Evolutionary conservation across 257 asterid species (phyloP), one percentile per base, ranked within the genome.

Genomic region (Lycium barbarum): DNA sequence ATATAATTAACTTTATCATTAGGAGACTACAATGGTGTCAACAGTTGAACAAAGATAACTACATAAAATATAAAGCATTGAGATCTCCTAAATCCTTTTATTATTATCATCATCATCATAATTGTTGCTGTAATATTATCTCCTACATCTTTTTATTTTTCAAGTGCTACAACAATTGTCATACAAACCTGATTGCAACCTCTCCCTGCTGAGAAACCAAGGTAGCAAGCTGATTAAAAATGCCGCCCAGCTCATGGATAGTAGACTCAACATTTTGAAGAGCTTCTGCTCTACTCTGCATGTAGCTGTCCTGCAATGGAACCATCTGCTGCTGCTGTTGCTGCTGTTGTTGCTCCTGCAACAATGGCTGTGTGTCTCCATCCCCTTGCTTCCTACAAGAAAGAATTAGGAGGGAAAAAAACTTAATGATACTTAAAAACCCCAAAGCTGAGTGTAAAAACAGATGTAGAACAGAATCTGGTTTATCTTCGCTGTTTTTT

Each of bases 131-230:
- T 62, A 22, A 51, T 5, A 76, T 26, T 51, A 9, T 76, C 47
- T 76, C 82, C 26, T 26, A 26, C 49, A 76, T 76, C 26, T 1
- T 35, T 74, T 76, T 26, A 76, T 26, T 76, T 76, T 76, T 17
- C 6, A 11, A 76, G 82, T 26, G 49, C 65, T 14, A 76, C 40
- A 53, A 76, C 45, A 76, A 76, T 36, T n/a, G 49, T 55, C 62
- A 81, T 45, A 35, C 81, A 70, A 83, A 95, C 99, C 99, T 93
- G 90, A 95, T 93, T 82, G 99, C 97, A 83, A 95, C 58, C 86
- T 95, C 99, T 85, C 99, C 99, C 91, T 95, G 99, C 93, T 95
- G 92, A 72, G 99, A 93, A 86, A 95, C 99, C 90, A 95, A 88
- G 14, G 97, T 94, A 54, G 99, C 98, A 55, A 95, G 91, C 90